These are phyloP conservation scores for Saturnispora zaruensis DNA, from an alignment of 805 yeast species.

Conservation along the genomic window DNA sequence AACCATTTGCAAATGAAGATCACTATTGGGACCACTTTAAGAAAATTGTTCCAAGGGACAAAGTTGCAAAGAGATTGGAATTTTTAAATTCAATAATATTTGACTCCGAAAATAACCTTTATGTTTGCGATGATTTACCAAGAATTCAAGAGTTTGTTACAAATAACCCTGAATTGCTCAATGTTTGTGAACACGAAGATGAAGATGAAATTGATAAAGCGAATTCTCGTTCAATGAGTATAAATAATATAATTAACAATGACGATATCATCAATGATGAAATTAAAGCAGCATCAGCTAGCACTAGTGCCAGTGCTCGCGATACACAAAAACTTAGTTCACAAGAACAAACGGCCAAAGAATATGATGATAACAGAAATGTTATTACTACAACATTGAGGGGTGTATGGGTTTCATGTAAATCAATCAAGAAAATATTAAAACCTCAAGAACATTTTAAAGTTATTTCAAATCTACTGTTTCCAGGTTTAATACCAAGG, in stretches of 20 bases:
- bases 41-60: constrained; percentile 13
- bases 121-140: constrained; percentile 14
- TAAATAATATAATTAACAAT: neutral
- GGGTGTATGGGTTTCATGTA: constrained; percentile 12
- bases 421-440: constrained; percentile 12
- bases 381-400: constrained; percentile 8
- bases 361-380: constrained; percentile 6
- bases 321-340: neutral
- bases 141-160: constrained; percentile 7
- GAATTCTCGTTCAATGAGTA: neutral
- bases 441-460: constrained; percentile 15
- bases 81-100: constrained; percentile 19
- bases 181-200: constrained; percentile 13
- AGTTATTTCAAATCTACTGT: constrained; percentile 13
- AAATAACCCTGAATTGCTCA: constrained; percentile 2
- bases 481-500: constrained; percentile 14
- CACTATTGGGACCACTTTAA: constrained; percentile 16
- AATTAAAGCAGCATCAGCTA: neutral
- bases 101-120: constrained; percentile 19
- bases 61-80: constrained; percentile 13
- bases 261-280: neutral
- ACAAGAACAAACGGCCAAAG: neutral
- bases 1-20: constrained; percentile 14
- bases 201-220: neutral
- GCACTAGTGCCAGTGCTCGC: neutral